A percentile compares a stretch with the other conserved stretches of the same genome.
phyloP scores from a whole-genome alignment of 352 stramenopile genomes.

The Phytophthora constricta region DNA sequence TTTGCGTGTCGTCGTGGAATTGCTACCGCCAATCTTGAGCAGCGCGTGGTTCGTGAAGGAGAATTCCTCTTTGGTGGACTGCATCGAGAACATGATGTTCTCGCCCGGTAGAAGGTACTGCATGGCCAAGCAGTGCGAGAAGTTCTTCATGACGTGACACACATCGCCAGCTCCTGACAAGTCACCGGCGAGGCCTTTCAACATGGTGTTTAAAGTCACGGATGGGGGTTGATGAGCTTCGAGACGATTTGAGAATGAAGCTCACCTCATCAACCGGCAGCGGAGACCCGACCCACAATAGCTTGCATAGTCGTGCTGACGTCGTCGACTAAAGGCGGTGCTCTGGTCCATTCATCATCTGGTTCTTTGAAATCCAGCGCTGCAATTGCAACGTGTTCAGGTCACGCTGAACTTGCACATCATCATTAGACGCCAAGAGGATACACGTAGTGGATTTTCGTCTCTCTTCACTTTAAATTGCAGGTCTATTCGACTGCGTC shows the following conservation, averaged over 20 bases:
- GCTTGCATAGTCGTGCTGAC: not conserved
- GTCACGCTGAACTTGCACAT: not conserved
- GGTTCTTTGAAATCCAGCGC: not conserved
- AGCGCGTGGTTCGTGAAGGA: conserved; percentile 70
- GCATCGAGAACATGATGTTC: conserved; percentile 56
- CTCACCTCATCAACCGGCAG: not conserved
- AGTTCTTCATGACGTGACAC: conserved; percentile 48
- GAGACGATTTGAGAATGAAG: not conserved
- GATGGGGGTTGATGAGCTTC: not conserved
- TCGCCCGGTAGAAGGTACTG: conserved; percentile 57
- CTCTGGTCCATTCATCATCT: not conserved
- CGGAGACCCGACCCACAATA: not conserved
- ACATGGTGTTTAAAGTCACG: no score
- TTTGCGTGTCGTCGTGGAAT: conserved; percentile 60
- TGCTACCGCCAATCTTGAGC: conserved; percentile 45
- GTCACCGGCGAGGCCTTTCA: conserved; percentile 61
- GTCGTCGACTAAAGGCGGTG: not conserved
- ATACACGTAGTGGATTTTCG: conserved; percentile 26
- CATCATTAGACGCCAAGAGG: not conserved
- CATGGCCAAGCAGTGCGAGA: conserved; percentile 41
- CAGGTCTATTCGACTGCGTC: no score
- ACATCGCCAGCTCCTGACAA: conserved; percentile 63
- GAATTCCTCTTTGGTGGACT: conserved; percentile 70
- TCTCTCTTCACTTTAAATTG: not conserved
- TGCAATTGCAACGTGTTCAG: not conserved